These are phyloP conservation scores for Macrotyloma uniflorum DNA, from an alignment of 306 rosid genomes.

Conservation along the genomic window DNA sequence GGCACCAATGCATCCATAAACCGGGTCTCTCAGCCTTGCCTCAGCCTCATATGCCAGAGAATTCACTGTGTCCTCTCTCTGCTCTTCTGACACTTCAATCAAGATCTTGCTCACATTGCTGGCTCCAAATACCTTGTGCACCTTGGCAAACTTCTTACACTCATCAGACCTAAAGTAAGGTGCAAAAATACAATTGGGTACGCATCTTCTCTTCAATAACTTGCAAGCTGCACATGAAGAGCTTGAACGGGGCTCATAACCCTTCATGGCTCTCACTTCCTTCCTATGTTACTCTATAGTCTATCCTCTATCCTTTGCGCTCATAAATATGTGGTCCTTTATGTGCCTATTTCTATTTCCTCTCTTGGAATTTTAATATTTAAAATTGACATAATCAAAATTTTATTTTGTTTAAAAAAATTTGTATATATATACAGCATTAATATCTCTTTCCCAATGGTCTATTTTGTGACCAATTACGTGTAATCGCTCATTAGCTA, in stretches of 20 bases:
- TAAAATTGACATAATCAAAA: no score
- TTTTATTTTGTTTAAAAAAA: background rate
- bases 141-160: conserved; percentile 79
- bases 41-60: conserved; percentile 89
- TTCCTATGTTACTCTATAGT: background rate
- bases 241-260: conserved; percentile 76
- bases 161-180: conserved; percentile 85
- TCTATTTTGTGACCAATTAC: background rate
- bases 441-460: conserved; percentile 21
- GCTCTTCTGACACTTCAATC: conserved; percentile 77
- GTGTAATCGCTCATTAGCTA: conserved; percentile 36
- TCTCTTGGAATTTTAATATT: background rate
- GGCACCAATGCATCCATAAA: conserved; percentile 96
- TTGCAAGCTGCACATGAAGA: conserved; percentile 98
- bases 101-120: conserved; percentile 97
- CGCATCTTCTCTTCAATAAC: conserved; percentile 78
- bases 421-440: background rate
- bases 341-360: background rate
- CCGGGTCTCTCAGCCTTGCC: conserved; percentile 83
- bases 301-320: conserved; percentile 36
- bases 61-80: conserved; percentile 81
- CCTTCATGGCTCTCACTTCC: conserved; percentile 56
- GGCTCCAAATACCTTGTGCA: conserved; percentile 95
- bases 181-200: conserved; percentile 79
- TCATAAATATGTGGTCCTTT: conserved; percentile 45